Evolutionary conservation across 352 stramenopile genomes (phyloP).

Genomic region (Plasmopara viticola): DNA sequence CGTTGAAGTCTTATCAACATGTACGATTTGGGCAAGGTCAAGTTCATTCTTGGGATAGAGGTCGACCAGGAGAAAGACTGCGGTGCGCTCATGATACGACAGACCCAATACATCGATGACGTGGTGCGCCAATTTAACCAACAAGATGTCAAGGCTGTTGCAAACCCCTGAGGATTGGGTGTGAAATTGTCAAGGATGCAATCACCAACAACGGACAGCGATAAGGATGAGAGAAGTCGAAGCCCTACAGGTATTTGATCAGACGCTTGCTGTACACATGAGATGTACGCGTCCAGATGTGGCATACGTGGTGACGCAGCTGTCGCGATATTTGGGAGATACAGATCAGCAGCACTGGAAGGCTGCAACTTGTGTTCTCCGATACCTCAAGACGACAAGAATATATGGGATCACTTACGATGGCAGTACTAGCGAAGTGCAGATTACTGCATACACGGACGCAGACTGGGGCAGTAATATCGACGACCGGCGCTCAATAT

Average conservation of each 20-base stretch:
- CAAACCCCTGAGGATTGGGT: slow-evolving; percentile 1
- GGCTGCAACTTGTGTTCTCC: neutral
- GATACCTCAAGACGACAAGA: neutral
- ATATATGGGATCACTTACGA: neutral
- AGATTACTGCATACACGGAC: neutral
- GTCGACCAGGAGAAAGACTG: neutral
- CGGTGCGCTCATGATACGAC: neutral
- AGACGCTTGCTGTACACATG: neutral
- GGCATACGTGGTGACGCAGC: neutral
- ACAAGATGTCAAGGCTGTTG: slow-evolving; percentile 4
- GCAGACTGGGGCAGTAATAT: slow-evolving; percentile 1
- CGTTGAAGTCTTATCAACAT: neutral
- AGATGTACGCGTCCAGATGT: neutral
- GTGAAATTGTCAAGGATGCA: slow-evolving; percentile 4
- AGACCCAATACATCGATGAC: neutral
- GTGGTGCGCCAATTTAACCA: slow-evolving; percentile 4
- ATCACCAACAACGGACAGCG: neutral
- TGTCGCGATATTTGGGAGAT: neutral
- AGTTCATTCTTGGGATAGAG: neutral
- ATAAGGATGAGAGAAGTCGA: neutral
- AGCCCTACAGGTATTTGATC: neutral
- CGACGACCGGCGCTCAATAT: slow-evolving; percentile 1
- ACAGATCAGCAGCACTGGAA: neutral
- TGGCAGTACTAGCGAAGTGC: neutral
- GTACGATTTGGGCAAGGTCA: neutral